Conservation (phyloP, 2,329 filamentous ascomycete species). For the Clathrospora elynae region DNA sequence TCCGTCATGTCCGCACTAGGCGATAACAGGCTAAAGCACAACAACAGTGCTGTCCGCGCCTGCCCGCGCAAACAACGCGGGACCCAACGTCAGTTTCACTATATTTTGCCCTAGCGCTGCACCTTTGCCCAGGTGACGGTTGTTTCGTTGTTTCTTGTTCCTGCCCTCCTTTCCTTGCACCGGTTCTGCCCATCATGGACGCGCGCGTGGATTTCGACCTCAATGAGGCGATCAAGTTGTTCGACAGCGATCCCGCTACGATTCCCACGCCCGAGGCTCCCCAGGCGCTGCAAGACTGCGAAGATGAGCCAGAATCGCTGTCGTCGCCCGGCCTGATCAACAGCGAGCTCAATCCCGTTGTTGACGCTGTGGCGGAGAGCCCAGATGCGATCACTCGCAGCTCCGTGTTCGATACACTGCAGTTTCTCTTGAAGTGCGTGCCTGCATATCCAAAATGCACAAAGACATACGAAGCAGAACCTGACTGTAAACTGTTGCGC, state of each 20-base stretch:
- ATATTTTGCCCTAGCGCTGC: slow-evolving; percentile 17
- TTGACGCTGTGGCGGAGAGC: slow-evolving; percentile 89
- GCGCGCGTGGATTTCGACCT: slow-evolving; percentile 82
- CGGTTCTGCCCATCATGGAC: slow-evolving; percentile 62
- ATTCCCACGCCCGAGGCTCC: slow-evolving; percentile 88
- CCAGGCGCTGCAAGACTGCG: slow-evolving; percentile 81
- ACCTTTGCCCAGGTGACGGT: slow-evolving; percentile 20
- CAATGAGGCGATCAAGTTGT: slow-evolving; percentile 94
- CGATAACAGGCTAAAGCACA: slow-evolving; percentile 28
- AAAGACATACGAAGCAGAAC: slow-evolving; percentile 44
- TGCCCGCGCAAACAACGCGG: too few relatives aligned
- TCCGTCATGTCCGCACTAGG: slow-evolving; percentile 9
- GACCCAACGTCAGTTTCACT: slow-evolving; percentile 21
- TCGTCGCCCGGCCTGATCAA: slow-evolving; percentile 77
- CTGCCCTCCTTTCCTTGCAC: slow-evolving; percentile 16
- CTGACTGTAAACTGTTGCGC: slow-evolving; percentile 67
- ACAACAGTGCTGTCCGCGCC: slow-evolving; percentile 22
- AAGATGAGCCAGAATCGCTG: slow-evolving; percentile 85
- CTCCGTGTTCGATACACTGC: slow-evolving; percentile 85
- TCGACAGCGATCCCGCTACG: slow-evolving; percentile 87
- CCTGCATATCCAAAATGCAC: slow-evolving; percentile 56
- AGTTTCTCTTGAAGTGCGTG: slow-evolving; percentile 95
- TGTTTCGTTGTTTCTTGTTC: slow-evolving; percentile 24
- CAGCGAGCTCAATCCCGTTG: slow-evolving; percentile 84
- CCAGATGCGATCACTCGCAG: slow-evolving; percentile 84